Evolutionary conservation across 768 basidiomycete genomes (phyloP).

Genomic region (Suillus sp.): DNA sequence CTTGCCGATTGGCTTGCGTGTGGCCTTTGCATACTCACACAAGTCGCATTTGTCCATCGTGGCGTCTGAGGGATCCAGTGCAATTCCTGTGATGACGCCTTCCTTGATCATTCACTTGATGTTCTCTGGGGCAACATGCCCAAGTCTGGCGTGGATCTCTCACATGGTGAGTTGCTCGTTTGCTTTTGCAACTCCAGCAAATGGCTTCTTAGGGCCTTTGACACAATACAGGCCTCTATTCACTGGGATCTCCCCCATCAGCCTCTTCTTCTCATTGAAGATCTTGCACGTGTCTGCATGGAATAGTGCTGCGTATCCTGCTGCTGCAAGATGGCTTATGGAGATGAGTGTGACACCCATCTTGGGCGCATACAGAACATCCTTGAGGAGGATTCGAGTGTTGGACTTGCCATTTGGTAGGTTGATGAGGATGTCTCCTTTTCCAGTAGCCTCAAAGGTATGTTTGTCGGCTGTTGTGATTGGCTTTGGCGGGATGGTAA

Average conservation of each 20-base stretch:
- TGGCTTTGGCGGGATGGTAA: too few species aligned
- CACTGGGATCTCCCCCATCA: slow-evolving; percentile 18
- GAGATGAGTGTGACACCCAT: slow-evolving; percentile 27
- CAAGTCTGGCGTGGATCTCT: slow-evolving; percentile 36
- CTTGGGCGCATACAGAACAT: slow-evolving; percentile 24
- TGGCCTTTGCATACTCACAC: slow-evolving; percentile 47
- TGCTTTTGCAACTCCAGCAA: neutral
- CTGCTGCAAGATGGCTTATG: neutral
- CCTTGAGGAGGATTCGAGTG: slow-evolving; percentile 11
- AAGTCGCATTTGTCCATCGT: slow-evolving; percentile 41
- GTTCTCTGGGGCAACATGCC: slow-evolving; percentile 34
- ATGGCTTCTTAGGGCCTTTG: neutral
- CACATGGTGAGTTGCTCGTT: slow-evolving; percentile 28
- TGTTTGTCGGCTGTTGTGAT: slow-evolving; percentile 21
- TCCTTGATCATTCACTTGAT: slow-evolving; percentile 29
- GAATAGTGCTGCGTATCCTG: slow-evolving; percentile 17
- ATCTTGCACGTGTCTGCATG: slow-evolving; percentile 19
- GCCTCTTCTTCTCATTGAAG: slow-evolving; percentile 8
- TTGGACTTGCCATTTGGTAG: slow-evolving; percentile 24
- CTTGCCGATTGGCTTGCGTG: slow-evolving; percentile 32
- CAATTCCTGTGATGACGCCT: slow-evolving; percentile 35
- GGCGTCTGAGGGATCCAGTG: slow-evolving; percentile 20
- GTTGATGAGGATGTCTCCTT: slow-evolving; percentile 24
- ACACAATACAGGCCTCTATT: neutral
- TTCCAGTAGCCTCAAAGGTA: slow-evolving; percentile 24